Evolutionary conservation across 257 asterid species (phyloP).

Genomic region (Phtheirospermum japonicum): DNA sequence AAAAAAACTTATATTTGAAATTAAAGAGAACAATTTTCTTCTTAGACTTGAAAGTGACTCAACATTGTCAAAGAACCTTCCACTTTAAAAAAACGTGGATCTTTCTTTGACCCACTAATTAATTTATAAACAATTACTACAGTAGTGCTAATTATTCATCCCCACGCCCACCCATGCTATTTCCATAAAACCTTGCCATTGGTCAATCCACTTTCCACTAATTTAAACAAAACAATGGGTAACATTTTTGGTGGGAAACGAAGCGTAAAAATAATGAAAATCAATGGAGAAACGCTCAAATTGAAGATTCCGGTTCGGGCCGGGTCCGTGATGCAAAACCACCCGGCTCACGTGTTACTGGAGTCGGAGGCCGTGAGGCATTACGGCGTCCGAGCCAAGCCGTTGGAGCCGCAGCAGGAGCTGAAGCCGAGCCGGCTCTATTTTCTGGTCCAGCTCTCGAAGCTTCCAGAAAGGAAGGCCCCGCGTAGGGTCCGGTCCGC

Average conservation of each 20-base stretch:
- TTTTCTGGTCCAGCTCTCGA: slow-evolving; percentile 67
- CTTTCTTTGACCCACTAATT: too few relatives aligned
- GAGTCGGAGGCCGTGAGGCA: slow-evolving; percentile 75
- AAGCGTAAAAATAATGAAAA: slow-evolving; percentile 64
- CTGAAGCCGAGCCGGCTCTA: slow-evolving; percentile 64
- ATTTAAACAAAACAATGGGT: slow-evolving; percentile 49
- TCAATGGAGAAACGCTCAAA: slow-evolving; percentile 64
- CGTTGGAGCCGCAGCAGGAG: slow-evolving; percentile 66
- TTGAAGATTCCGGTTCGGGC: slow-evolving; percentile 60
- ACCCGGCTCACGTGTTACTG: slow-evolving; percentile 59
- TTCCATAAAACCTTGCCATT: too few relatives aligned
- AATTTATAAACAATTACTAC: too few relatives aligned
- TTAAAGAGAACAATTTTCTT: too few relatives aligned
- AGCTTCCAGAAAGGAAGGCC: slow-evolving; percentile 36
- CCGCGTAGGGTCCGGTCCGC: slow-evolving; percentile 74
- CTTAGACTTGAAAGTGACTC: too few relatives aligned
- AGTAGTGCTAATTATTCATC: too few relatives aligned
- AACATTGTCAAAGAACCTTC: too few relatives aligned
- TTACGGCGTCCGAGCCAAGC: slow-evolving; percentile 66
- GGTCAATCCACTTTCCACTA: too few relatives aligned
- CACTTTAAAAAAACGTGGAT: too few relatives aligned
- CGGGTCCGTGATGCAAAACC: slow-evolving; percentile 40
- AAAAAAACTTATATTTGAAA: too few relatives aligned
- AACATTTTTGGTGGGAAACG: slow-evolving; percentile 57
- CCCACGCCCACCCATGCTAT: too few relatives aligned